Evolutionary conservation across 768 basidiomycete species (phyloP), one percentile per base, ranked within the genome.

Genomic region (Serendipita sp.): DNA sequence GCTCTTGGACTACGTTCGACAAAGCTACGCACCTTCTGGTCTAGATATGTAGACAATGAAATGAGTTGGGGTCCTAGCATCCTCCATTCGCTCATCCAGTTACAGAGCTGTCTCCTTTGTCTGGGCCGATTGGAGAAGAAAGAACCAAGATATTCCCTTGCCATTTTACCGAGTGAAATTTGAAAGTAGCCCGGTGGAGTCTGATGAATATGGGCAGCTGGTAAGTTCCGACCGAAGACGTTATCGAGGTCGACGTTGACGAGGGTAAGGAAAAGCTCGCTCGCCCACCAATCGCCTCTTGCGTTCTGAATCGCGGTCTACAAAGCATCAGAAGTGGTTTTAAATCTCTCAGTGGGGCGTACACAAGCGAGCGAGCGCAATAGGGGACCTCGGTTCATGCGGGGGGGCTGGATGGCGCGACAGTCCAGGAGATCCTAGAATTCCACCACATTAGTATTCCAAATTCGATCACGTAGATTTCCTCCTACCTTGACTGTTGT

Each of bases 91-190:
- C 83, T 68, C 37, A 86, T 70, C 0, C 80, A 76, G 67, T 85
- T 86, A 75, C 83, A 79, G 33, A 87, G 77, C 69, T 80, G 77
- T 55, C 88, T 76, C 46, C 88, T 77, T 62, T 83, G 78, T 52
- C 88, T 77, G 1, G 86, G 77, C 5, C 83, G 84, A 68, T 89
- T 91, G 62, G 75, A 78, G 82, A 85, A 90, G 44, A 79, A 75
- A 0, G 81, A 81, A 70, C 79, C 79, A 63, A 85, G 74, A 64
- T 85, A 80, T 8, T 79, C 78, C 55, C 34, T 31, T 8, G 18
- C 34, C 55, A 60, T 60, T 36, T 60, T 60, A 27, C 16, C 27
- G 33, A 60, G 23, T 23, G 11, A 27, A 5, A 18, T 18, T 27
- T 60, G 27, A 10, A 60, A 37, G n/a, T 50, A 50, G 10, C 27